Percentiles rank a stretch among this genome's conserved stretches.
phyloP scores from a whole-genome alignment of 2,329 filamentous ascomycete genomes.

The Fusarium nematophilum region DNA sequence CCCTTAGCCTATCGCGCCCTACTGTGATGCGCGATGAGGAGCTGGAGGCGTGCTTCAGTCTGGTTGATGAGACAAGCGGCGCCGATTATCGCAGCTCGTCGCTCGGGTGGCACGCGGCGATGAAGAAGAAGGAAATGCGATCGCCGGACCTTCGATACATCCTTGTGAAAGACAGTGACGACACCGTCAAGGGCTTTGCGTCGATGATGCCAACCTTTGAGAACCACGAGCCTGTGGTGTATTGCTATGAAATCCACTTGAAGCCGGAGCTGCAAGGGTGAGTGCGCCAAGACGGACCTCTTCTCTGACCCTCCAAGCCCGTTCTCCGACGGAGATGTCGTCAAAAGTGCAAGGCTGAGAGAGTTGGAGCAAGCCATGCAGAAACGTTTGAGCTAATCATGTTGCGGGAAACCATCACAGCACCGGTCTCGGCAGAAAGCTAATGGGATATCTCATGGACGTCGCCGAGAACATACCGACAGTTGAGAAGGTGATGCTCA shows the following conservation, averaged over 20 bases:
- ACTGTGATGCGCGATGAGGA: conserved; percentile 55
- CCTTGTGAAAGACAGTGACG: conserved; percentile 59
- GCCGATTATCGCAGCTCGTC: conserved; percentile 72
- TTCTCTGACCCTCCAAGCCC: not conserved
- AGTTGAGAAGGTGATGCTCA: conserved; percentile 77
- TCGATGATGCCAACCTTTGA: conserved; percentile 81
- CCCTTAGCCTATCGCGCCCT: conserved; percentile 57
- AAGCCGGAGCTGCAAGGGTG: conserved; percentile 65
- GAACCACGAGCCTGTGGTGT: conserved; percentile 73
- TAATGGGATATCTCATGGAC: conserved; percentile 67
- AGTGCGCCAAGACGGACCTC: conserved; percentile 32
- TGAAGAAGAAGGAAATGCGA: conserved; percentile 76
- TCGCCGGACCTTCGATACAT: conserved; percentile 76
- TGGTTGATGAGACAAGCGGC: conserved; percentile 73
- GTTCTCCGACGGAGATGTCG: conserved; percentile 6
- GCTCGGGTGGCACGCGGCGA: conserved; percentile 69
- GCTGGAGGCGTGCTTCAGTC: conserved; percentile 63
- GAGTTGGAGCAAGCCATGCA: conserved; percentile 2
- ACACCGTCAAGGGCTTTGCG: conserved; percentile 63
- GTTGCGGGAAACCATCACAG: conserved; percentile 50
- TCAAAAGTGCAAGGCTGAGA: conserved; percentile 1
- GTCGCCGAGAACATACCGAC: conserved; percentile 65
- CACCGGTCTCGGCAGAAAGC: conserved; percentile 69
- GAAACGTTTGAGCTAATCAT: conserved; percentile 13
- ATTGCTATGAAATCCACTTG: conserved; percentile 84